phyloP scores from a whole-genome alignment of 1,139 yeast species.

The Taphrina sp. region DNA sequence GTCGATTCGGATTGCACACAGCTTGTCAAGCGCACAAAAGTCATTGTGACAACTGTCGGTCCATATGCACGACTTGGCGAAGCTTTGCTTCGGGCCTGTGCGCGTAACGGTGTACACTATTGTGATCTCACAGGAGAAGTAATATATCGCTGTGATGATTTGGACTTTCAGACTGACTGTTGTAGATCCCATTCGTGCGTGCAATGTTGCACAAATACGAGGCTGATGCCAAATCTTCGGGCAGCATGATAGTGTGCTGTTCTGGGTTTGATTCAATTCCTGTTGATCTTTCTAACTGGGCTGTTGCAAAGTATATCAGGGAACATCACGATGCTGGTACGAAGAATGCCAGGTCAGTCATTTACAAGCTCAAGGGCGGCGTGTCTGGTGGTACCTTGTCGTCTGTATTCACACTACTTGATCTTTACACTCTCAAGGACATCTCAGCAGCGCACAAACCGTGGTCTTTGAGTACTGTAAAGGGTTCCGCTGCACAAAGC shows the following conservation, averaged over 20 bases:
- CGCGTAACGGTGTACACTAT: conserved; percentile 11
- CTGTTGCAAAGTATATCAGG: conserved; percentile 3
- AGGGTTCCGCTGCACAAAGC: not conserved
- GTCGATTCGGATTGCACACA: not conserved
- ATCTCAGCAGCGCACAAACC: conserved; percentile 14
- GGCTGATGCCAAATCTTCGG: not conserved
- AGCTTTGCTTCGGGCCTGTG: conserved; percentile 8
- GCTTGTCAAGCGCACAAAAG: conserved; percentile 7
- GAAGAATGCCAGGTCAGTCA: conserved; percentile 1
- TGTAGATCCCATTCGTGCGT: conserved; percentile 9
- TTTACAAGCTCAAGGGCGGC: conserved; percentile 2
- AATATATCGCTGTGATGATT: not conserved
- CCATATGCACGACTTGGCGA: conserved; percentile 11
- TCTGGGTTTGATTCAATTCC: conserved; percentile 20
- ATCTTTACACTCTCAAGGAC: not conserved
- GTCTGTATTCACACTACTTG: conserved; percentile 1
- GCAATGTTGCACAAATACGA: conserved; percentile 5
- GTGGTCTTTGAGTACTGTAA: conserved; percentile 4
- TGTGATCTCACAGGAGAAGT: conserved; percentile 24
- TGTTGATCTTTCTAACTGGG: conserved; percentile 1
- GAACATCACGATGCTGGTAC: conserved; percentile 1
- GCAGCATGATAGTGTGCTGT: conserved; percentile 5
- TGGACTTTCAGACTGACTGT: not conserved
- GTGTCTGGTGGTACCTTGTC: conserved; percentile 20
- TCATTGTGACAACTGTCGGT: conserved; percentile 17